phyloP scores from a whole-genome alignment of 2,329 filamentous ascomycete genomes.

The Colletotrichum sp. region DNA sequence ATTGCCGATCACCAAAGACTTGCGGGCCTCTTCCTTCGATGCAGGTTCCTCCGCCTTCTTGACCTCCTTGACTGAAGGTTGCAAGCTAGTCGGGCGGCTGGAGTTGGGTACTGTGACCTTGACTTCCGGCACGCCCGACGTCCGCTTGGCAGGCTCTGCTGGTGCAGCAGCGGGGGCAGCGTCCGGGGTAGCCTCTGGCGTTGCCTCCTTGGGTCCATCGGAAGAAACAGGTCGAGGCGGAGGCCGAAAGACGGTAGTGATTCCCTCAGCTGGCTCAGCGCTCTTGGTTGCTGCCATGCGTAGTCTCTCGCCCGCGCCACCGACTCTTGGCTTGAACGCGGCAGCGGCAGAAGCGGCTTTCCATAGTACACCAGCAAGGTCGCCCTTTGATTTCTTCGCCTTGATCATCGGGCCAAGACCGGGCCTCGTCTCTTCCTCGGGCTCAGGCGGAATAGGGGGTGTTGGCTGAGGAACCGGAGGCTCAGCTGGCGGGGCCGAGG shows the following conservation, averaged over 20 bases:
- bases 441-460: slow-evolving; percentile 29
- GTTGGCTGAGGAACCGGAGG: slow-evolving; percentile 19
- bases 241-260: slow-evolving; percentile 85
- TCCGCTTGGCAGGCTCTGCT: slow-evolving; percentile 33
- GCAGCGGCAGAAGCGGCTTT: slow-evolving; percentile 74
- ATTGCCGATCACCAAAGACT: slow-evolving; percentile 71
- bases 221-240: slow-evolving; percentile 57
- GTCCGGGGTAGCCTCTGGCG: slow-evolving; percentile 18
- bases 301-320: slow-evolving; percentile 83
- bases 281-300: slow-evolving; percentile 63
- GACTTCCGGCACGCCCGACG: slow-evolving; percentile 57
- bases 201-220: slow-evolving; percentile 37
- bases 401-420: slow-evolving; percentile 92
- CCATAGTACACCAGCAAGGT: slow-evolving; percentile 77
- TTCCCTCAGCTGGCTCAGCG: slow-evolving; percentile 62
- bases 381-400: slow-evolving; percentile 72
- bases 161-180: slow-evolving; percentile 27
- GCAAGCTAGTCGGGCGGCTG: slow-evolving; percentile 41
- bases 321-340: slow-evolving; percentile 83
- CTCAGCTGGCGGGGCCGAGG: background rate
- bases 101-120: slow-evolving; percentile 58
- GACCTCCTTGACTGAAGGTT: slow-evolving; percentile 40
- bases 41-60: slow-evolving; percentile 26
- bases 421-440: slow-evolving; percentile 58
- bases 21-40: slow-evolving; percentile 55